Evolutionary conservation across 192 early-diverging fungal species (phyloP).

Genomic region (Chytriomyces confervae): DNA sequence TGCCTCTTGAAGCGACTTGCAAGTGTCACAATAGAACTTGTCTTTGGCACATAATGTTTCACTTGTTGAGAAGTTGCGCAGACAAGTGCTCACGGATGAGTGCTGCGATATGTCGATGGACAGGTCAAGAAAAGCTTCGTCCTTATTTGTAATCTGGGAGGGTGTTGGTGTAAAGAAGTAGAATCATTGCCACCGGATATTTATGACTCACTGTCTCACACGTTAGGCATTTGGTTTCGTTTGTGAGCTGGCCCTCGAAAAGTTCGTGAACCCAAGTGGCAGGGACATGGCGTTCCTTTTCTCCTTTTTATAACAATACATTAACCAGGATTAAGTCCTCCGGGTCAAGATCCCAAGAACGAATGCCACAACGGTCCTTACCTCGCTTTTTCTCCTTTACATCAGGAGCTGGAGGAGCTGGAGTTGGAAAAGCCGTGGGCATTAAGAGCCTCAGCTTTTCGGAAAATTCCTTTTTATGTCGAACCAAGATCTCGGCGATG

Average conservation of each 20-base stretch:
- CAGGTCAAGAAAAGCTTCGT: constrained; percentile 94
- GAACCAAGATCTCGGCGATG: constrained; percentile 77
- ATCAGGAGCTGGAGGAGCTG: not conserved
- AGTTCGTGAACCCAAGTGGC: constrained; percentile 92
- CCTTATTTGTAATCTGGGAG: constrained; percentile 78
- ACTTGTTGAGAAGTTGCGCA: constrained; percentile 89
- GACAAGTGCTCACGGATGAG: constrained; percentile 90
- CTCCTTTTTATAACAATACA: not conserved
- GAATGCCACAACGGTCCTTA: not conserved
- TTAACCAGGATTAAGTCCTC: not conserved
- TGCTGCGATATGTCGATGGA: constrained; percentile 97
- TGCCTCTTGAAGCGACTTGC: constrained; percentile 94
- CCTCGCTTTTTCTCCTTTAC: not conserved
- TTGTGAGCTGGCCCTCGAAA: constrained; percentile 93
- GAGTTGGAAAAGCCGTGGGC: constrained; percentile 12
- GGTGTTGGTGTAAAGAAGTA: not conserved
- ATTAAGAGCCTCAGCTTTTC: constrained; percentile 48
- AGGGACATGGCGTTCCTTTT: constrained; percentile 14
- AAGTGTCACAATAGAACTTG: constrained; percentile 98
- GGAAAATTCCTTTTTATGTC: constrained; percentile 49
- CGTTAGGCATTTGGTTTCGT: constrained; percentile 96
- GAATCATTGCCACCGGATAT: not conserved
- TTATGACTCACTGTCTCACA: constrained; percentile 78
- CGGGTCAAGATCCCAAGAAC: not conserved
- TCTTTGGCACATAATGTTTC: constrained; percentile 95